Evolutionary conservation across 257 asterid species (phyloP), one percentile per base, ranked within the genome.

Genomic region (Knoxia roxburghii): DNA sequence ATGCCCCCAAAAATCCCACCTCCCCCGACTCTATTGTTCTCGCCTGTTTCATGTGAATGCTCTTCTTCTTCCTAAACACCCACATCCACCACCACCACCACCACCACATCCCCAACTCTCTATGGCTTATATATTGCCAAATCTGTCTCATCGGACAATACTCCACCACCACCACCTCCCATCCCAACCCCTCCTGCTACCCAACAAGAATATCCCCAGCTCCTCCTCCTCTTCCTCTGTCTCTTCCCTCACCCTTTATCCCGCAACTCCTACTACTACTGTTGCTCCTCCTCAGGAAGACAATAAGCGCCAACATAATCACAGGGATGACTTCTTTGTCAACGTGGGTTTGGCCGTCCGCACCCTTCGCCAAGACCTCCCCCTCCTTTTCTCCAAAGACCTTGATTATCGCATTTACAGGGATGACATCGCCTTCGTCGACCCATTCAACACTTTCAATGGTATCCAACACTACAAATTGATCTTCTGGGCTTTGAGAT

Each of bases 401-500:
- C 96, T 84, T 53, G 83, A 89, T 82, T 91, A 84, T 66, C 82
- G 79, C 45, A 91, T 91, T 76, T 91, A 91, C 89, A 92, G 98
- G 87, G 98, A 92, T 73, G 97, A 92, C 68, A 69, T 92, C 17
- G 87, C 92, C 56, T 92, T 89, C 30, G 75, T 65, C 62, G 98
- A 92, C 79, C 96, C 97, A 29, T 74, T 92, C 0, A 92, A 86
- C 76, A 89, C 91, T 1, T 86, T 89, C 67, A 73, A 82, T 50
- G 98, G 98, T 33, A 87, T 92, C 7, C 93, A 87, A 23, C 86
- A 79, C 33, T 92, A 92, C 80, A 86, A 78, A 61, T 37, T 83
- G 82, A 81, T 92, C 60, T 92, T 92, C 69, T 87, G 97, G 98
- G 96, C 96, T 26, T 73, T 92, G 76, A 83, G 96, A 41, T 92